Evolutionary conservation across 2,329 filamentous ascomycete species (phyloP).

Genomic region (Trichoderma sp.): DNA sequence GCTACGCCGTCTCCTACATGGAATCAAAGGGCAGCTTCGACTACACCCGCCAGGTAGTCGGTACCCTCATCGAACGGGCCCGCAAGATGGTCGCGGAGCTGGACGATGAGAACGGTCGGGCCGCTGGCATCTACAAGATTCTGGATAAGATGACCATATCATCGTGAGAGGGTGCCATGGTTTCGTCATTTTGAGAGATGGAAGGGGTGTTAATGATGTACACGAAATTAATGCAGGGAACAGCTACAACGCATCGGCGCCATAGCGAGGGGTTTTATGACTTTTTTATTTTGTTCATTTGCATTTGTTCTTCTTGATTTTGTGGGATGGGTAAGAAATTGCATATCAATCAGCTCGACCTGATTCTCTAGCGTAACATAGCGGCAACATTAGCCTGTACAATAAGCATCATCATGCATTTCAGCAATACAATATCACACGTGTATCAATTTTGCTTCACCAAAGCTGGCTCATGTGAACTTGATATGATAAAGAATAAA

Average conservation of each 20-base stretch:
- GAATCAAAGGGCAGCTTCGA: conserved; percentile 85
- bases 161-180: background rate
- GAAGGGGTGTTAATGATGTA: background rate
- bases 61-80: conserved; percentile 64
- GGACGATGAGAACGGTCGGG: conserved; percentile 60
- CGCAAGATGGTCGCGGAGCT: conserved; percentile 63
- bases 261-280: background rate
- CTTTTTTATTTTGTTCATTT: background rate
- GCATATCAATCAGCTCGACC: background rate
- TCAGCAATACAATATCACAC: background rate
- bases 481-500: background rate
- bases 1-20: conserved; percentile 90
- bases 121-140: conserved; percentile 63
- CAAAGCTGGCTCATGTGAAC: background rate
- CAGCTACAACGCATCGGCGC: background rate
- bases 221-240: background rate
- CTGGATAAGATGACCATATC: conserved; percentile 62
- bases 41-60: conserved; percentile 72
- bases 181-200: background rate
- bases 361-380: background rate
- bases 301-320: background rate
- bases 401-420: background rate
- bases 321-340: background rate
- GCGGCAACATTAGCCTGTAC: background rate
- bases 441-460: background rate